Conservation (phyloP, 345 rosid species). For the Moricandia arvensis region DNA sequence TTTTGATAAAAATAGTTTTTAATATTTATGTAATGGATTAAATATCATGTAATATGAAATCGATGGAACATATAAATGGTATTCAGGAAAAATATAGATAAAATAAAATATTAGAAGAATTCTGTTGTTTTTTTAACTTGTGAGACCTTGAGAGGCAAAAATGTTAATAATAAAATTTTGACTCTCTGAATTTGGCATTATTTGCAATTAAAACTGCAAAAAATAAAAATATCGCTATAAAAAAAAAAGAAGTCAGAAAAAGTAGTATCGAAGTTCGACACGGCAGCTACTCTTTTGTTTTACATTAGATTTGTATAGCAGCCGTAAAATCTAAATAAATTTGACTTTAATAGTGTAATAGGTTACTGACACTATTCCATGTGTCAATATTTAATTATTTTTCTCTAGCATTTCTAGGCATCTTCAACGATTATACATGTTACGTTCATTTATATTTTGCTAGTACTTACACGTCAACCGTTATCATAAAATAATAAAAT, state of each 20-base stretch:
- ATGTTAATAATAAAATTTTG: neutral
- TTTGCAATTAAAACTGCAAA: neutral
- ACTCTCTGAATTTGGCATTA: neutral
- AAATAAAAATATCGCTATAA: neutral
- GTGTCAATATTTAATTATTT: neutral
- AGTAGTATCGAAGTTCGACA: slow-evolving; percentile 46
- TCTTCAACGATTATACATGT: slow-evolving; percentile 23
- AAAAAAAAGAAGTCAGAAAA: neutral
- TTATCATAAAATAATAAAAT: neutral
- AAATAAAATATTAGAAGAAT: too few species aligned
- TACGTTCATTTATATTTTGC: neutral
- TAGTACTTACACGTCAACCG: slow-evolving; percentile 6
- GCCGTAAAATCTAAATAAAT: slow-evolving; percentile 23
- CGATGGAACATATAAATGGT: too few species aligned
- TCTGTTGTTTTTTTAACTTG: too few species aligned
- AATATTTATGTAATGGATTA: too few species aligned
- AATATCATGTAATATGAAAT: too few species aligned
- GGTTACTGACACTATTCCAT: slow-evolving; percentile 13
- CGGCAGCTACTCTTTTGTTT: slow-evolving; percentile 44
- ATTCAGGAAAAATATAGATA: too few species aligned
- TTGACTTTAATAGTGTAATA: slow-evolving; percentile 10
- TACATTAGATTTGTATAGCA: slow-evolving; percentile 22
- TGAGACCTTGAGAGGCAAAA: too few species aligned
- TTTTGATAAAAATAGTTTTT: too few species aligned
- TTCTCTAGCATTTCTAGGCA: slow-evolving; percentile 13